phyloP scores from a whole-genome alignment of 208 protist species.

The Leishmania arabica region DNA sequence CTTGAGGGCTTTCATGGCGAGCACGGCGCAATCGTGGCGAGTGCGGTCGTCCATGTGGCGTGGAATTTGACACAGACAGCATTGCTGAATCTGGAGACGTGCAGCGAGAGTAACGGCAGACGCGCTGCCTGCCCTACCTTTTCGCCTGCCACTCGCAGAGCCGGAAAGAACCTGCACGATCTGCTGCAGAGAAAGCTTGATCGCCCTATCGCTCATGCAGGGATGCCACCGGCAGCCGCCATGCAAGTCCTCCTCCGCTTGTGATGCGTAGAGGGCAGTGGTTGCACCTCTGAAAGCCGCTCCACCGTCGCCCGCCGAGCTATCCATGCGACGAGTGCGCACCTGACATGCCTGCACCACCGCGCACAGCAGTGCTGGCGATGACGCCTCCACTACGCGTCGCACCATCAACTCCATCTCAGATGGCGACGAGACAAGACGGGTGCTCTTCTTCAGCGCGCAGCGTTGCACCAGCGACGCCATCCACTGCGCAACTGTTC shows the following conservation, averaged over 20 bases:
- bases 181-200: slow-evolving; percentile 55
- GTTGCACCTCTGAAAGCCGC: background rate
- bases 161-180: slow-evolving; percentile 36
- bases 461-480: background rate
- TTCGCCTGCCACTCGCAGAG: background rate
- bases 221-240: slow-evolving; percentile 30
- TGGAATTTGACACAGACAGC: slow-evolving; percentile 29
- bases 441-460: background rate
- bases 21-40: slow-evolving; percentile 33
- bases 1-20: slow-evolving; percentile 44
- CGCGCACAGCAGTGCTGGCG: slow-evolving; percentile 10
- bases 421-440: background rate
- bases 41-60: slow-evolving; percentile 9
- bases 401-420: slow-evolving; percentile 12
- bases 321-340: background rate
- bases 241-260: slow-evolving; percentile 10
- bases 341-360: slow-evolving; percentile 10
- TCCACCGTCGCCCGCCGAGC: background rate
- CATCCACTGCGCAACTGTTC: slow-evolving; percentile 5
- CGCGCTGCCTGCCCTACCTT: background rate
- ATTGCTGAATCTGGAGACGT: slow-evolving; percentile 32
- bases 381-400: slow-evolving; percentile 15
- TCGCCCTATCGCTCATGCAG: slow-evolving; percentile 24
- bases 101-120: slow-evolving; percentile 6
- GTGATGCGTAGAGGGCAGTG: background rate